Evolutionary conservation across 2,329 filamentous ascomycete species (phyloP).

Genomic region (Pestalotiopsis sp.): DNA sequence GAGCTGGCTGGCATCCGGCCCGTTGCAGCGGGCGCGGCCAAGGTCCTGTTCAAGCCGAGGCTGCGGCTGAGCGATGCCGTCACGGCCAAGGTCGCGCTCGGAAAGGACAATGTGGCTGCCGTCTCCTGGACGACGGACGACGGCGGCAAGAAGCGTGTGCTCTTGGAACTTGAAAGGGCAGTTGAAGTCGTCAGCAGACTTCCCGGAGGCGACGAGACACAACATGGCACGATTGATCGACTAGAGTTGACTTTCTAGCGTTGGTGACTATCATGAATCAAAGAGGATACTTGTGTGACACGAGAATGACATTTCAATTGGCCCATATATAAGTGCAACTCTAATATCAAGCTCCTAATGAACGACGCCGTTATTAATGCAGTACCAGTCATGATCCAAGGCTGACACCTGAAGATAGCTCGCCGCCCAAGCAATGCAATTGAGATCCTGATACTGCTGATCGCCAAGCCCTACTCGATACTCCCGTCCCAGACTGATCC

Average conservation of each 20-base stretch:
- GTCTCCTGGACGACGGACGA: neutral
- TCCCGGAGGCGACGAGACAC: neutral
- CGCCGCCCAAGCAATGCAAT: too few species aligned
- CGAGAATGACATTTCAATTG: neutral
- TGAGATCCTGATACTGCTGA: too few species aligned
- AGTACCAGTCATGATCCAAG: neutral
- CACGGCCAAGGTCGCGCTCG: neutral
- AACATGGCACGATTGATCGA: neutral
- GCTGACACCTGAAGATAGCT: too few species aligned
- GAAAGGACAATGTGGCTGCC: neutral
- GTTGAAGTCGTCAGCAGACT: neutral
- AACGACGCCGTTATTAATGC: neutral
- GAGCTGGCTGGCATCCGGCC: conserved; percentile 18
- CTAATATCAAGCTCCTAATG: neutral
- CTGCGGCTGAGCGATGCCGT: neutral
- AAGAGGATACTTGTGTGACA: neutral
- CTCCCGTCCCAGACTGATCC: too few species aligned
- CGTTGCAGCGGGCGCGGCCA: conserved; percentile 14
- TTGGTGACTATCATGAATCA: neutral
- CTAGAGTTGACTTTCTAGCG: neutral
- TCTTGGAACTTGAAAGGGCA: neutral
- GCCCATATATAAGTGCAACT: neutral
- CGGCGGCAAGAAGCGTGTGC: conserved; percentile 1
- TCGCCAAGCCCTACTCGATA: too few species aligned
- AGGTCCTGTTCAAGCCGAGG: conserved; percentile 16